These are phyloP conservation scores for Dujonia santamariae DNA, from an alignment of 1,139 yeast species.

Conservation along the genomic window DNA sequence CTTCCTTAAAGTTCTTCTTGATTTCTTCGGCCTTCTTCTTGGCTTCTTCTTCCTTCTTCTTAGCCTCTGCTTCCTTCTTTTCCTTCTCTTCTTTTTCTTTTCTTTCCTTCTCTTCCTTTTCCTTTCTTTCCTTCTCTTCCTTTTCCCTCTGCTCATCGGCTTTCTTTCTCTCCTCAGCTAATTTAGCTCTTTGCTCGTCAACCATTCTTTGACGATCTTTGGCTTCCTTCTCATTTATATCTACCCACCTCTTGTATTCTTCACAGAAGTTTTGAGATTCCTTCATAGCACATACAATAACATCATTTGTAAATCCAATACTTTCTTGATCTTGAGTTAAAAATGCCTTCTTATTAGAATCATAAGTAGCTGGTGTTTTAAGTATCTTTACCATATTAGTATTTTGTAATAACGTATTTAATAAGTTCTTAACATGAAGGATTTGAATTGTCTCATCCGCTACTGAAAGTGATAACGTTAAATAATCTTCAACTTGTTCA, in stretches of 20 bases:
- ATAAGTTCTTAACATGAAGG: slow-evolving; percentile 29
- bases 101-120: slow-evolving; percentile 1
- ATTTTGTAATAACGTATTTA: slow-evolving; percentile 17
- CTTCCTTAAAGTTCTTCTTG: too few relatives aligned
- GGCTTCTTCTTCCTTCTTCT: background rate
- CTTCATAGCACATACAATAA: slow-evolving; percentile 29
- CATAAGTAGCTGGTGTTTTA: background rate
- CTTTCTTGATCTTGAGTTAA: background rate
- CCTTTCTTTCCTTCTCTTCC: slow-evolving; percentile 3
- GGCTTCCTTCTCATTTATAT: slow-evolving; percentile 8
- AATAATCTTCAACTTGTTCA: slow-evolving; percentile 23
- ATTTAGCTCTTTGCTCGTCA: background rate
- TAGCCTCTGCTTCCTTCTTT: background rate
- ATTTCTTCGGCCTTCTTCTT: background rate
- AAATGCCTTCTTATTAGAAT: slow-evolving; percentile 3
- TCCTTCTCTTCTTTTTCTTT: background rate
- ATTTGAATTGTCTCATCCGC: slow-evolving; percentile 34
- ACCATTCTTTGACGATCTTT: slow-evolving; percentile 1
- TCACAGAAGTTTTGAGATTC: slow-evolving; percentile 24
- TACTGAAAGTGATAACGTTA: slow-evolving; percentile 32
- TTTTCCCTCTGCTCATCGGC: background rate
- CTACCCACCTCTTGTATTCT: slow-evolving; percentile 15
- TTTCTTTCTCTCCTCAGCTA: slow-evolving; percentile 2
- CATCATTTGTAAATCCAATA: slow-evolving; percentile 27
- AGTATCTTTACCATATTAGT: background rate